phyloP scores from a whole-genome alignment of 495 filamentous ascomycete species.

The Penicillium flavigenum region DNA sequence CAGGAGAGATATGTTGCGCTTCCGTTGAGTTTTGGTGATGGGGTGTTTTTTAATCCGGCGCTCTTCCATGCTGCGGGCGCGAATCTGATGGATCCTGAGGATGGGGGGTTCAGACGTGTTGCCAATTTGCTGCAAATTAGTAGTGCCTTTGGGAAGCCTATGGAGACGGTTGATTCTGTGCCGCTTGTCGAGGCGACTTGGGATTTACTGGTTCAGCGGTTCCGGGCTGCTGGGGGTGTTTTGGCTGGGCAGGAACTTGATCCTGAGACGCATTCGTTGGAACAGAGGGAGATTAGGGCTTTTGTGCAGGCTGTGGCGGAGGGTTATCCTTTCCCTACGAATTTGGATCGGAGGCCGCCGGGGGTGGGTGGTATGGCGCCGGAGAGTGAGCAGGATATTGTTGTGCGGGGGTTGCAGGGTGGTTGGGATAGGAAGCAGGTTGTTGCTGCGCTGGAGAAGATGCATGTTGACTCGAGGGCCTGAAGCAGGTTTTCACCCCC shows the following conservation, averaged over 20 bases:
- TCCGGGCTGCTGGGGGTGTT: slow-evolving; percentile 27
- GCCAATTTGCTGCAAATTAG: slow-evolving; percentile 57
- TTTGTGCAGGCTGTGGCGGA: slow-evolving; percentile 48
- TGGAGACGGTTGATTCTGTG: slow-evolving; percentile 53
- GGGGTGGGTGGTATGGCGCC: slow-evolving; percentile 54
- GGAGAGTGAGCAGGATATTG: slow-evolving; percentile 52
- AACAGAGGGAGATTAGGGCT: slow-evolving; percentile 25
- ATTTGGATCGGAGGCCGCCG: slow-evolving; percentile 52
- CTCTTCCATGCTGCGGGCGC: slow-evolving; percentile 57
- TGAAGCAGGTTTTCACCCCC: slow-evolving; percentile 1
- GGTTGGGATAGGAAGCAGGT: slow-evolving; percentile 37
- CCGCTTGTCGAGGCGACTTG: slow-evolving; percentile 45
- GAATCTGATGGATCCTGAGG: slow-evolving; percentile 37
- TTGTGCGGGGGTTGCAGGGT: slow-evolving; percentile 41
- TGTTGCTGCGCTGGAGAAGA: slow-evolving; percentile 35
- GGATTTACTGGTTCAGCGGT: slow-evolving; percentile 36
- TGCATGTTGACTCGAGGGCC: slow-evolving; percentile 37
- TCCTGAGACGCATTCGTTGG: slow-evolving; percentile 5
- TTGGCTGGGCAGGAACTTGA: slow-evolving; percentile 31
- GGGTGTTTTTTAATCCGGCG: slow-evolving; percentile 57
- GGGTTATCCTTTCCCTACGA: slow-evolving; percentile 59
- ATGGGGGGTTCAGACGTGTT: slow-evolving; percentile 40
- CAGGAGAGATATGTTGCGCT: slow-evolving; percentile 44
- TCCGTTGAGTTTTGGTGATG: slow-evolving; percentile 50
- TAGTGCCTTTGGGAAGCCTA: slow-evolving; percentile 56